phyloP scores from a whole-genome alignment of 495 filamentous ascomycete genomes.

The Cudoniella acicularis region DNA sequence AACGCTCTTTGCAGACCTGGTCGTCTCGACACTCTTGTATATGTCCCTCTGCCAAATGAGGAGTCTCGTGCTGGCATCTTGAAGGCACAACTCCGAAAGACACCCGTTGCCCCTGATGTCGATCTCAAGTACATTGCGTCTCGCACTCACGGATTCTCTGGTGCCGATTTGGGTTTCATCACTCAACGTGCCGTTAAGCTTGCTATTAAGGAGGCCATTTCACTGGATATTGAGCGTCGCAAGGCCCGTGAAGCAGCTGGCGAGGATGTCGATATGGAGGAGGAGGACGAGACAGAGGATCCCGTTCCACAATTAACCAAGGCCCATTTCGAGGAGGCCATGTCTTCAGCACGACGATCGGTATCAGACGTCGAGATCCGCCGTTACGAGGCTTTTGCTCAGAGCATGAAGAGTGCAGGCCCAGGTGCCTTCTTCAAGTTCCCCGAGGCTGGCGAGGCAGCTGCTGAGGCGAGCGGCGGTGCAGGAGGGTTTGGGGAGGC shows the following conservation, averaged over 20 bases:
- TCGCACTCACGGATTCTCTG: constrained; percentile 98
- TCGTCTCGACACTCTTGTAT: constrained; percentile 97
- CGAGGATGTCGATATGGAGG: constrained; percentile 77
- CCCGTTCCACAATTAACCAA: constrained; percentile 95
- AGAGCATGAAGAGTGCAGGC: constrained; percentile 96
- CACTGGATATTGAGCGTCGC: constrained; percentile 76
- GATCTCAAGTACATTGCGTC: constrained; percentile 88
- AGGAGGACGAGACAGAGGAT: constrained; percentile 70
- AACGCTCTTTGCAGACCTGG: constrained; percentile 96
- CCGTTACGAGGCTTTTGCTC: constrained; percentile 95
- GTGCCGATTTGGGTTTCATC: constrained; percentile 98
- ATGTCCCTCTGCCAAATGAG: constrained; percentile 94
- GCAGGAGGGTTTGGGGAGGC: constrained; percentile 70
- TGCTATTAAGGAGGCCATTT: constrained; percentile 97
- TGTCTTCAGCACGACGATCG: constrained; percentile 87
- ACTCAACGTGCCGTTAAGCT: constrained; percentile 98
- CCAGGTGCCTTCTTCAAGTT: constrained; percentile 97
- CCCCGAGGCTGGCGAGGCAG: constrained; percentile 65
- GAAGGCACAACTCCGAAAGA: constrained; percentile 96
- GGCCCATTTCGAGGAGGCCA: constrained; percentile 97
- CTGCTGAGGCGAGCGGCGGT: constrained; percentile 38
- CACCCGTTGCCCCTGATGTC: constrained; percentile 83
- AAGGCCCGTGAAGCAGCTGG: constrained; percentile 88
- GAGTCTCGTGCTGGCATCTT: constrained; percentile 81
- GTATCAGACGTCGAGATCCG: constrained; percentile 96